phyloP scores from a whole-genome alignment of 768 basidiomycete species.

The Suillus tomentosus region DNA sequence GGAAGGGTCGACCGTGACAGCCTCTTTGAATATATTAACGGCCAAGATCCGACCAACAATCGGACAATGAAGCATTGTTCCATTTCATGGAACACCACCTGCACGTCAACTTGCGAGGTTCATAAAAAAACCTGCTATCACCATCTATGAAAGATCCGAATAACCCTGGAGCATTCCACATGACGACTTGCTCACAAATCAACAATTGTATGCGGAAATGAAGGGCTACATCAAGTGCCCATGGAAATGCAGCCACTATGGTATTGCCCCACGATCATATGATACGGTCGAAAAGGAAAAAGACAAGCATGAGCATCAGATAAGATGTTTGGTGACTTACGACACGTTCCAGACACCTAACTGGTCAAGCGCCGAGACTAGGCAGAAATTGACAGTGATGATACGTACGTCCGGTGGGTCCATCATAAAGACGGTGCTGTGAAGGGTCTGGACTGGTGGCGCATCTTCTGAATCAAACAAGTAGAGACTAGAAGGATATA shows the following conservation, averaged over 20 bases:
- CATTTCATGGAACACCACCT: not conserved
- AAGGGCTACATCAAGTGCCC: not conserved
- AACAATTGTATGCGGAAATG: not conserved
- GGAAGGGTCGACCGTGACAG: not conserved
- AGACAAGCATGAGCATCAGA: not conserved
- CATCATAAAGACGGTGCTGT: not conserved
- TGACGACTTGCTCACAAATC: not conserved
- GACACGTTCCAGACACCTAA: not conserved
- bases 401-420: not conserved
- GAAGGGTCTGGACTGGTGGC: not conserved
- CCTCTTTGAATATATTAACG: too few relatives aligned
- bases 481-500: conserved; percentile 1
- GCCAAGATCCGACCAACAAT: too few relatives aligned
- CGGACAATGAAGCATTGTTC: too few relatives aligned
- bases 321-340: not conserved
- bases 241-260: not conserved
- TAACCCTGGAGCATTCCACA: conserved; percentile 2
- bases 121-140: not conserved
- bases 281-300: not conserved
- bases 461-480: not conserved
- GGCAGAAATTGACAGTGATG: not conserved
- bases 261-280: conserved; percentile 1
- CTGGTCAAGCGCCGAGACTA: too few relatives aligned
- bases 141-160: conserved; percentile 7
- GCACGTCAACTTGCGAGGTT: not conserved